phyloP scores from a whole-genome alignment of 768 basidiomycete species.

The Postia placenta region DNA sequence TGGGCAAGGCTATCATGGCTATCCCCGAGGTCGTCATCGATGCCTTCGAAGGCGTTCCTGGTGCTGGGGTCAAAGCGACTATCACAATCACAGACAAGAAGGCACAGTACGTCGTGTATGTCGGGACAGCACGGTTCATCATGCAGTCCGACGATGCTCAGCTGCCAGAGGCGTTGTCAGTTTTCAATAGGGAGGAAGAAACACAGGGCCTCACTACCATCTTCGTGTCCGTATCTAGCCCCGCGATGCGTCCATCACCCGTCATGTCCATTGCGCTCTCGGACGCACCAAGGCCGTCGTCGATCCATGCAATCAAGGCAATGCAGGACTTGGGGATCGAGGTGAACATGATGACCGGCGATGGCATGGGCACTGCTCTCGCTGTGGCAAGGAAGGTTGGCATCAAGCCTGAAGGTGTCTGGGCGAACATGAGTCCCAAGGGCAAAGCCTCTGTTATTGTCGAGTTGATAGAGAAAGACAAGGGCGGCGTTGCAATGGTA shows the following conservation, averaged over 20 bases:
- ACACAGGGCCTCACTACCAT: constrained; percentile 78
- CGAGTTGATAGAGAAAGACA: constrained; percentile 69
- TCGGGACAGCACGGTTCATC: constrained; percentile 76
- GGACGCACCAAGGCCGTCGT: constrained; percentile 83
- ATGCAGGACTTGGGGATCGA: constrained; percentile 87
- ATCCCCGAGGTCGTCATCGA: constrained; percentile 52
- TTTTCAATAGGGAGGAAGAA: constrained; percentile 70
- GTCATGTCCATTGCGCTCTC: constrained; percentile 80
- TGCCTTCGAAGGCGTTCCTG: constrained; percentile 83
- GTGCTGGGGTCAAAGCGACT: constrained; percentile 77
- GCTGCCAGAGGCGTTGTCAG: constrained; percentile 52
- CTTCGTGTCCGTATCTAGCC: constrained; percentile 62
- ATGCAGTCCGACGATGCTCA: constrained; percentile 43
- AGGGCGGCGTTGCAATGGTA: constrained; percentile 87
- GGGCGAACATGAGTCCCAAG: constrained; percentile 91
- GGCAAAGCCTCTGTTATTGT: constrained; percentile 86
- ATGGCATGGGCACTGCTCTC: constrained; percentile 76
- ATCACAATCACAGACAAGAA: constrained; percentile 48
- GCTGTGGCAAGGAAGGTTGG: constrained; percentile 91
- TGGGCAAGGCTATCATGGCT: constrained; percentile 34
- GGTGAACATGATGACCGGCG: constrained; percentile 93
- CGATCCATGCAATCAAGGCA: constrained; percentile 73
- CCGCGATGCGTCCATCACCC: constrained; percentile 42
- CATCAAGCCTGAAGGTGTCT: constrained; percentile 75
- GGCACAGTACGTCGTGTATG: constrained; percentile 44